phyloP scores from a whole-genome alignment of 78 protist species.

The Ministeria vibrans region DNA sequence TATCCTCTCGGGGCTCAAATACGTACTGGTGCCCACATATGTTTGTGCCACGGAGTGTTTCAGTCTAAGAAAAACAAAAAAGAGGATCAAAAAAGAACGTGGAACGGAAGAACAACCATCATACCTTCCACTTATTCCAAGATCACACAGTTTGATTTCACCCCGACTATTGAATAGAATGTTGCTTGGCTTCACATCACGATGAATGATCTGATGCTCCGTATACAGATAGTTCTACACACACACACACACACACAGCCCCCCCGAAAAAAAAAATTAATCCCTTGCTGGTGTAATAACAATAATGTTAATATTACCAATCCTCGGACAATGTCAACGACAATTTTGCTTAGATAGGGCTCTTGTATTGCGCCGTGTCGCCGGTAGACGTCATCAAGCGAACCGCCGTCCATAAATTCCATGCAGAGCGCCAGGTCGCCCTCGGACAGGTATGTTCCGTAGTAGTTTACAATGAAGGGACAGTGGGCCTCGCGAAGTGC shows the following conservation, averaged over 20 bases:
- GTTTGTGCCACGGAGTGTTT: conserved; percentile 32
- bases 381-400: conserved; percentile 15
- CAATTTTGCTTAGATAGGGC: not conserved
- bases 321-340: not conserved
- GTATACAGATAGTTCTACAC: conserved; percentile 28
- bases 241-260: not conserved
- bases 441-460: not conserved
- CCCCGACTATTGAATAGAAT: conserved; percentile 45
- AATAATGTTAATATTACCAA: not conserved
- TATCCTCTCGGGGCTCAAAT: conserved; percentile 58
- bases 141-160: conserved; percentile 60
- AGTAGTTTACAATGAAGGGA: not conserved
- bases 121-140: conserved; percentile 62
- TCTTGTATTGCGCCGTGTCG: conserved; percentile 11
- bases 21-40: conserved; percentile 67
- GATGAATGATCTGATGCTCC: conserved; percentile 21
- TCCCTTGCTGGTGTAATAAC: not conserved
- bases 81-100: not conserved
- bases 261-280: not conserved
- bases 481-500: not conserved
- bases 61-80: not conserved
- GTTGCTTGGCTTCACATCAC: conserved; percentile 73
- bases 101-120: too few species aligned
- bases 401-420: conserved; percentile 65
- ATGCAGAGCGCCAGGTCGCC: conserved; percentile 29